These are phyloP conservation scores for Neonectria magnoliae DNA, from an alignment of 2,329 filamentous ascomycete species.

Conservation along the genomic window DNA sequence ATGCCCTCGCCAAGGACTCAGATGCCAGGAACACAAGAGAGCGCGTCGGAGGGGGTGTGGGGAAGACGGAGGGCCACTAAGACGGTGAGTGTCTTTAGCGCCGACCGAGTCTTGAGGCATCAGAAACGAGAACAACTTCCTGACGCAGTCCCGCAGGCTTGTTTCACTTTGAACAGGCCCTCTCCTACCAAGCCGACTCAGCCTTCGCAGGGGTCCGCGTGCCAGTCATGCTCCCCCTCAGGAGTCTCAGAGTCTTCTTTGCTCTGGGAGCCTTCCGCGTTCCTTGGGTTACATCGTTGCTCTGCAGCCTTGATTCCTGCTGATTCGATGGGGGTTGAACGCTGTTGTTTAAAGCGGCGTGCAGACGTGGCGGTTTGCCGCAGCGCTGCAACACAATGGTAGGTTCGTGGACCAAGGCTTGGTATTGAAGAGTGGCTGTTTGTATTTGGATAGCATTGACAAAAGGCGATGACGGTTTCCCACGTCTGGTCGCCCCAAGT, in stretches of 20 bases:
- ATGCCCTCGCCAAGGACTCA: constrained; percentile 14
- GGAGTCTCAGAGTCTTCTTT: constrained; percentile 15
- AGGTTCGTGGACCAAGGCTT: neutral
- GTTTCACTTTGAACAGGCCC: constrained; percentile 57
- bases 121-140: constrained; percentile 50
- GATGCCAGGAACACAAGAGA: constrained; percentile 10
- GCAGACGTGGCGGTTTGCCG: constrained; percentile 18
- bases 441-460: neutral
- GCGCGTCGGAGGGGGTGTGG: constrained; percentile 33
- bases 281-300: constrained; percentile 29
- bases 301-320: constrained; percentile 26
- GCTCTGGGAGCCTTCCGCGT: constrained; percentile 9
- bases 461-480: constrained; percentile 19
- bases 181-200: constrained; percentile 37
- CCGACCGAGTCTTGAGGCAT: constrained; percentile 42
- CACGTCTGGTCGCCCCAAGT: constrained; percentile 25
- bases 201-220: constrained; percentile 39
- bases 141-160: constrained; percentile 61
- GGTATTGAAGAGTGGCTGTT: neutral
- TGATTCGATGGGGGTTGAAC: neutral
- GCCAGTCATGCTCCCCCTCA: constrained; percentile 30
- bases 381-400: constrained; percentile 4
- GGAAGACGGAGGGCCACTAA: constrained; percentile 19
- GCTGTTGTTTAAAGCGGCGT: constrained; percentile 14
- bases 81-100: constrained; percentile 47